Base-by-base conservation (phyloP, 371 early-diverging fungal genomes). In the Rhizopus arrhizus region DNA sequence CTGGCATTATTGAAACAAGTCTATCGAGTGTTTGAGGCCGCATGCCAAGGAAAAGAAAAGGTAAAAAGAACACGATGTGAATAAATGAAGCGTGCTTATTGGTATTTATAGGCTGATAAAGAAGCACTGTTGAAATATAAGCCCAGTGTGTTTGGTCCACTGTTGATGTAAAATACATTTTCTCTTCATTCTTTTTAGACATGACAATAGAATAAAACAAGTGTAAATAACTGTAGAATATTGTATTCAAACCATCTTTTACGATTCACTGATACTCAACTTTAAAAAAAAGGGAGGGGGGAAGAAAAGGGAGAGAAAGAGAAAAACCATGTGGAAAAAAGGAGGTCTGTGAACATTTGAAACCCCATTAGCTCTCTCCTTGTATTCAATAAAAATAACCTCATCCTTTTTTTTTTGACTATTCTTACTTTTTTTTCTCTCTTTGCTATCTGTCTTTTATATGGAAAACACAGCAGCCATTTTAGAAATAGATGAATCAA, bases 11-110 rank as follows among this genome's bases (percentile, higher is more conserved):
- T 70, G 5, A 67, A 59, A 36, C 45, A 62, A 33, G 12, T 62
- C 3, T 67, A 56, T 46, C 36, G 15, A 34, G 12, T 59, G 15
- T 62, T 67, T 59, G 59, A 56, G 36, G 59, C 68, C 33, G 68
- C 68, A 12, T 67, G 68, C 56, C 59, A 62, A 51, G 63, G 68
- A 33, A 49, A 62, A 48, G 59, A 62, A 22, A 51, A 47, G 22
- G 62, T 62, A 62, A 45, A 35, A 9, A 35, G 38, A 9, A 32
- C 32, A 35, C 0, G 29, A 2, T 15, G 8, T 31, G 16, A 15
- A 35, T 22, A 28, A 22, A 41, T 8, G 32, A 15, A 6, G 11
- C 15, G 32, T 13, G n/a, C 9, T 4, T 9, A 8, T 43, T 45
- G 3, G 9, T 34, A 28, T 13, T 40, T 28, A 12, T 46, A 62